phyloP scores from a whole-genome alignment of 75 land plant genomes.

The Chamaecyparis obtusa region DNA sequence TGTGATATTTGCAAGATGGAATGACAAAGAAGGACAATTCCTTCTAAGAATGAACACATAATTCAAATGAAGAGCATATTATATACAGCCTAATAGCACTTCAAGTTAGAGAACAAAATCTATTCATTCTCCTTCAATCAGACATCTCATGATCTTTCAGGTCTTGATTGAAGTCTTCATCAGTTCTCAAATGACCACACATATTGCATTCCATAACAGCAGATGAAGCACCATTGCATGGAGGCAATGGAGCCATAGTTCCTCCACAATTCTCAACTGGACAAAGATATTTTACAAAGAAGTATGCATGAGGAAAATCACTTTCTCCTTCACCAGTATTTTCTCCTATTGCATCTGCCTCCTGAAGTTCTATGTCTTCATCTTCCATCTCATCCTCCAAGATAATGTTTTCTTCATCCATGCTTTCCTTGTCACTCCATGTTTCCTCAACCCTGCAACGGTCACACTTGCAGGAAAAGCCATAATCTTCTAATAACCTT shows the following conservation, averaged over 20 bases:
- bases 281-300: conserved; percentile 82
- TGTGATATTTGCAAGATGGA: background rate
- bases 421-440: conserved; percentile 75
- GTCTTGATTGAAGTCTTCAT: conserved; percentile 29
- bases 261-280: conserved; percentile 73
- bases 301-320: conserved; percentile 85
- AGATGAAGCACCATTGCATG: conserved; percentile 17
- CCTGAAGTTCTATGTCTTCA: conserved; percentile 30
- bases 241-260: conserved; percentile 87
- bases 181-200: conserved; percentile 68
- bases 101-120: background rate
- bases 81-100: background rate
- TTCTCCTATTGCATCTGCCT: conserved; percentile 25
- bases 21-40: background rate
- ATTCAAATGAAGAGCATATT: background rate
- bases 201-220: conserved; percentile 79
- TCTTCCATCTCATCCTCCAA: conserved; percentile 20
- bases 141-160: conserved; percentile 4
- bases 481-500: conserved; percentile 76
- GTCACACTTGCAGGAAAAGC: conserved; percentile 80
- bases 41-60: background rate
- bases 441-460: conserved; percentile 69
- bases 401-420: conserved; percentile 28
- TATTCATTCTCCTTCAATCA: background rate
- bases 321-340: conserved; percentile 18